Conservation (phyloP, 2,329 filamentous ascomycete genomes). For the Uncinocarpus reesii region DNA sequence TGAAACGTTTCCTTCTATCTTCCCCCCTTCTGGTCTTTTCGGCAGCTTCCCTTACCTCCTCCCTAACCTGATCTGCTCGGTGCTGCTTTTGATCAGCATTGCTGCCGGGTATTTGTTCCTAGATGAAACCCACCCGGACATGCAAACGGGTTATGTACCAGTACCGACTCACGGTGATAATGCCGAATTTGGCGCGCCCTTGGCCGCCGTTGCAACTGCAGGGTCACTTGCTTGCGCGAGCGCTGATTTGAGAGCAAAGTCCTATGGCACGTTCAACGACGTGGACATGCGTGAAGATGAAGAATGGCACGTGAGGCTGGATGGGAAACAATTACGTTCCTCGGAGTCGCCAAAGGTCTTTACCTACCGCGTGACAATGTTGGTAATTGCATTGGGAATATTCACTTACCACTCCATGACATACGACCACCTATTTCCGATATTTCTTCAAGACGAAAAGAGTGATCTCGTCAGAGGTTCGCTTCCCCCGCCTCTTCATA, state of each 20-base stretch:
- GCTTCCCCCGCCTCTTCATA: slow-evolving; percentile 43
- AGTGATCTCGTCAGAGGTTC: slow-evolving; percentile 24
- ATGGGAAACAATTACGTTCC: slow-evolving; percentile 27
- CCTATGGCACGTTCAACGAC: slow-evolving; percentile 62
- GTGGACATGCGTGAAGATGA: slow-evolving; percentile 47
- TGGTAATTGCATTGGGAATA: slow-evolving; percentile 73
- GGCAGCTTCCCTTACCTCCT: slow-evolving; percentile 74
- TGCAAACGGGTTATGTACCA: slow-evolving; percentile 44
- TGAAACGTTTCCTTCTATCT: slow-evolving; percentile 59
- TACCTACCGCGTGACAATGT: slow-evolving; percentile 57
- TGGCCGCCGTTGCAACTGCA: slow-evolving; percentile 58
- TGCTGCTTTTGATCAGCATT: slow-evolving; percentile 66
- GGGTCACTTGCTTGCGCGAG: slow-evolving; percentile 62
- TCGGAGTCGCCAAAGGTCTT: slow-evolving; percentile 40
- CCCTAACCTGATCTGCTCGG: slow-evolving; percentile 76
- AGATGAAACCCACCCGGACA: slow-evolving; percentile 80
- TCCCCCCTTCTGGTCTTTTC: slow-evolving; percentile 60
- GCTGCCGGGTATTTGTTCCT: slow-evolving; percentile 69
- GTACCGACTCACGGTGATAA: slow-evolving; percentile 47
- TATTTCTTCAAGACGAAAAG: slow-evolving; percentile 71
- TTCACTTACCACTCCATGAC: slow-evolving; percentile 96
- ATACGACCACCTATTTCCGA: slow-evolving; percentile 82
- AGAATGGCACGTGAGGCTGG: slow-evolving; percentile 36
- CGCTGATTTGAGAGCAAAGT: slow-evolving; percentile 65
- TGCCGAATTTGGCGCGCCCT: slow-evolving; percentile 14